Evolutionary conservation across 148 eudicot genomes (phyloP).

Genomic region (Rhododendron mucronatum): DNA sequence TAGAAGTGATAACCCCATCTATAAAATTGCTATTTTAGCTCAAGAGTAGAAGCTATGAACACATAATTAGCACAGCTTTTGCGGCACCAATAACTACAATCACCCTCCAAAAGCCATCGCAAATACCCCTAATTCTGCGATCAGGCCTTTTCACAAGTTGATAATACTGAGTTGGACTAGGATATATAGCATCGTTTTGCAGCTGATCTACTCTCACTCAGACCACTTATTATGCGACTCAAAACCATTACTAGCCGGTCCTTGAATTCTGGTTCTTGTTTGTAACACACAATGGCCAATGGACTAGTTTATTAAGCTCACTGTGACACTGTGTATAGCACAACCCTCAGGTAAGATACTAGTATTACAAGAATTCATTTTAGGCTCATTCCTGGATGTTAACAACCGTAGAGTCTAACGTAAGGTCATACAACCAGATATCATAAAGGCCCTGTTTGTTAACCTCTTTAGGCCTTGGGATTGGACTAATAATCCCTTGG

Average conservation of each 20-base stretch:
- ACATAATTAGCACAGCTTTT: background rate
- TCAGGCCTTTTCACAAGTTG: background rate
- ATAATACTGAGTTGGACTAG: background rate
- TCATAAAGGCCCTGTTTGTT: too few species aligned
- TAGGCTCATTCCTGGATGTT: too few species aligned
- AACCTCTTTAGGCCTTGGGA: too few species aligned
- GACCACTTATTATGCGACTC: background rate
- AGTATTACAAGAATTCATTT: background rate
- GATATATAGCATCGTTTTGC: background rate
- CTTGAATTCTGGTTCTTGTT: background rate
- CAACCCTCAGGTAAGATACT: background rate
- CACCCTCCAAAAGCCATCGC: background rate
- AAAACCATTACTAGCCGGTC: background rate
- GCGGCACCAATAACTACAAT: background rate
- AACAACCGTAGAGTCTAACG: too few species aligned
- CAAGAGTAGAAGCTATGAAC: background rate
- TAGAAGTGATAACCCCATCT: background rate
- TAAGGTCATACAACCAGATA: too few species aligned
- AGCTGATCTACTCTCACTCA: background rate
- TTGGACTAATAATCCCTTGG: too few species aligned
- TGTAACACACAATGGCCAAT: background rate
- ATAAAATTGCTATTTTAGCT: background rate
- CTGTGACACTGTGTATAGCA: background rate
- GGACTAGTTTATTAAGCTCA: background rate
- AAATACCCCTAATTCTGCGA: background rate